Base-by-base conservation (phyloP, 495 filamentous ascomycete species). In the Daldinia childiae region DNA sequence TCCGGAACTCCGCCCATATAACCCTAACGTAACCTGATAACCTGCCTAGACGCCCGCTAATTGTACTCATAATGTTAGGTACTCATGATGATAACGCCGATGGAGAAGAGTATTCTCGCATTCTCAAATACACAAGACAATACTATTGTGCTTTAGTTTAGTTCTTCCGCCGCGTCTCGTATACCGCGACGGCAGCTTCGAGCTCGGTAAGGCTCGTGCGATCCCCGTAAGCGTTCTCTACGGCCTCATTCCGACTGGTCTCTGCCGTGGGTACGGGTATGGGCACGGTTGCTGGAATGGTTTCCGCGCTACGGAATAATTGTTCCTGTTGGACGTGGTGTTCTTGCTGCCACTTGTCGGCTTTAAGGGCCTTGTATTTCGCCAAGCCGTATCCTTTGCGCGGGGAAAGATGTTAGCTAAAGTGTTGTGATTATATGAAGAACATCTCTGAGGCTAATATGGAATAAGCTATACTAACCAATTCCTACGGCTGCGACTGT, bases 211-310 rank as follows among this genome's bases (percentile, higher is more conserved):
- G 55, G 69, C 82, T 87, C 6, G 80, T 79, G 58, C 88, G 84
- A 64, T 86, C 86, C n/a, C 87, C 87, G 43, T 89, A 90, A 1
- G 88, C 87, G 32, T 89, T 85, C 79, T 81, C 79, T 57, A 85
- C 61, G 9, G 65, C 73, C 36, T 72, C 71, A 38, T 74, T 71
- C 34, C 72, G 73, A 26, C 52, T 21, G 14, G 14, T 36, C 9
- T 73, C 65, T 48, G 72, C 67, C 30, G 61, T 21, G n/a, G 76
- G 58, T 36, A 73, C 77, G 12, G 65, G 62, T 54, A 76, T 77
- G 32, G 50, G 29, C 14, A 64, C 74, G 26, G 66, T 29, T 21
- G 74, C 74, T 6, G 61, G 59, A 26, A 43, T 48, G 6, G 64
- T 61, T 24, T 71, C 70, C 12, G 68, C 69, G 67, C 62, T 69